Base-by-base conservation (phyloP, 192 early-diverging fungal species). In the Coemansia sp. region DNA sequence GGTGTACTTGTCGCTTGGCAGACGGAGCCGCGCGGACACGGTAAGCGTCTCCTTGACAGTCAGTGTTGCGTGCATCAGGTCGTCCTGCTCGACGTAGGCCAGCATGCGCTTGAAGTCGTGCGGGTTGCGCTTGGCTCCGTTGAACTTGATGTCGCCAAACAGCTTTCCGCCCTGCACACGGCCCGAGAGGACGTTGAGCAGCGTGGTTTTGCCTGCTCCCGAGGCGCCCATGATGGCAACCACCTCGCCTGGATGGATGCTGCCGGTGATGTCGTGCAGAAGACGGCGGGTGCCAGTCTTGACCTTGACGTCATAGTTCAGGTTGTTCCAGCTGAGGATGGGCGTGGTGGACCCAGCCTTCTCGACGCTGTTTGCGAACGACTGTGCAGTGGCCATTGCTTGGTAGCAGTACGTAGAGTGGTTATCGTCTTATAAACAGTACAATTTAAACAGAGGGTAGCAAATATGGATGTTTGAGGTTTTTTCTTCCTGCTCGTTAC, bases 151-250 rank as follows among this genome's bases (percentile, higher is more conserved):
- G 37, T 77, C 65, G 15, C 89, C 87, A 4, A 81, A 76, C 11
- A 88, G 75, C n/a, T 76, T 60, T 45, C 87, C 87, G 21, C 79
- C 84, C 65, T 86, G 84, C 37, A 84, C 72, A 41, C 90, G 87
- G 6, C 87, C 89, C 9, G 89, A 86, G 23, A 93, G 71, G 19
- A 91, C 83, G 72, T 93, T 91, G 26, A 97, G 79, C 26, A 95
- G 71, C 1, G 90, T 93, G 9, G 93, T 89, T 78, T 95, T 96
- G 61, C 94, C 96, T 6, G 94, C 92, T 11, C 95, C 95, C n/a
- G 88, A 90, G 3, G 93, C 92, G 0, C 95, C 96, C 92, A 96
- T 96, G 48, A 98, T 91, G 6, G 92, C 94, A 48, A 92, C 83
- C 71, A 95, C 74, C 39, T 91, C 86, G 43, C 91, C 92, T 5